Evolutionary conservation across 768 basidiomycete species (phyloP), one percentile per base, ranked within the genome.

Genomic region (Infundibulicybe gibba): DNA sequence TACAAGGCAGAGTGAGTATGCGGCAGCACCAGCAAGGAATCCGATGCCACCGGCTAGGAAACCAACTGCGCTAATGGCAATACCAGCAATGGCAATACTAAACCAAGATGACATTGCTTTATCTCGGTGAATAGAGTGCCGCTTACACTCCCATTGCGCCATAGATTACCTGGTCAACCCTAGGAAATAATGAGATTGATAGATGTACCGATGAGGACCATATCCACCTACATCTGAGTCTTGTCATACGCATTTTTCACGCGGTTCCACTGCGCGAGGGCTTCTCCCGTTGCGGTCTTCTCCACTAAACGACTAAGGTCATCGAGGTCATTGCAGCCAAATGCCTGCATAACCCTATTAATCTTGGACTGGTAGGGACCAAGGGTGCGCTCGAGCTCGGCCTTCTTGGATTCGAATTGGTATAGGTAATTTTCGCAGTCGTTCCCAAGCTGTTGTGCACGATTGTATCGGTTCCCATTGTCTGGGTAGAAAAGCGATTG

Each of bases 401-500:
- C 33, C 31, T 54, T 51, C 39, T 46, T 43, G 11, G 13, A 30
- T 17, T 51, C 45, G 25, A 43, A 54, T 32, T 44, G 21, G 16
- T 32, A 31, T 34, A 51, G 44, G 35, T 44, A 50, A 14, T 35
- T 21, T n/a, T 51, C 41, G 38, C 52, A 54, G 33, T 54, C 52
- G 32, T 54, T 45, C 16, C 45, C 52, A 8, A 54, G 50, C 33
- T 54, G 52, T 25, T 54, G 45, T 14, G 52, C 52, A 12, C 52
- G 52, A 32, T 43, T 21, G 33, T 43, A 47, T 21, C 52, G 52
- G n/a, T 51, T 54, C 12, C 45, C 41, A 21, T 54, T 54, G 40
- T 54, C 52, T 5, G 52, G 52, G 17, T 39, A 54, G 38, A 54
- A 51, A 10, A 54, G 44, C n/a, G 52, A 54, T 32, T 46, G 35